Evolutionary conservation across 2,329 filamentous ascomycete species (phyloP).

Genomic region (Claviceps maximensis): DNA sequence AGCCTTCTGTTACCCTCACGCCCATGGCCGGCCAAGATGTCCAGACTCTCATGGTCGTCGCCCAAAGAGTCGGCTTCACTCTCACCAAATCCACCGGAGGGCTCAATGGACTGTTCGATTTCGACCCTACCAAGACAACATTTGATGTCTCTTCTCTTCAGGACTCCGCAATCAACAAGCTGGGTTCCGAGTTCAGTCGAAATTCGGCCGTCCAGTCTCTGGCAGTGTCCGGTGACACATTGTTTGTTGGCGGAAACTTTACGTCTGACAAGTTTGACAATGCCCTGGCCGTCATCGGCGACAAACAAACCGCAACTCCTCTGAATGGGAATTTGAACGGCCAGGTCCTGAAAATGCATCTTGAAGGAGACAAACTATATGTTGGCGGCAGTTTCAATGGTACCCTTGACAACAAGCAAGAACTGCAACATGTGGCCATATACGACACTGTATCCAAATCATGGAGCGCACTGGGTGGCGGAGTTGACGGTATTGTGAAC

Average conservation of each 20-base stretch:
- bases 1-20: slow-evolving; percentile 64
- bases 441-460: slow-evolving; percentile 55
- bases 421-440: slow-evolving; percentile 61
- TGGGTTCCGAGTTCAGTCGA: slow-evolving; percentile 55
- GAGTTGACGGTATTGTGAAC: slow-evolving; percentile 67
- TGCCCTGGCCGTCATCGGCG: slow-evolving; percentile 55
- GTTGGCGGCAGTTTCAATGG: slow-evolving; percentile 77
- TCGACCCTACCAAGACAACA: slow-evolving; percentile 45
- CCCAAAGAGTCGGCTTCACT: slow-evolving; percentile 71
- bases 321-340: slow-evolving; percentile 66
- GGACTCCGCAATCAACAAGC: slow-evolving; percentile 61
- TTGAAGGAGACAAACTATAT: slow-evolving; percentile 55
- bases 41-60: slow-evolving; percentile 63
- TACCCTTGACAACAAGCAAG: slow-evolving; percentile 48
- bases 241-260: slow-evolving; percentile 79
- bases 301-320: slow-evolving; percentile 47
- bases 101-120: slow-evolving; percentile 85
- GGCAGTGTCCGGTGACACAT: slow-evolving; percentile 46
- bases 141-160: slow-evolving; percentile 51
- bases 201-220: slow-evolving; percentile 60
- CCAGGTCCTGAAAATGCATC: slow-evolving; percentile 57
- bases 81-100: slow-evolving; percentile 62
- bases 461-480: slow-evolving; percentile 73
- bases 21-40: slow-evolving; percentile 52
- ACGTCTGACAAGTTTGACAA: slow-evolving; percentile 55